Evolutionary conservation across 257 asterid genomes (phyloP).

Genomic region (Paulownia fortunei): DNA sequence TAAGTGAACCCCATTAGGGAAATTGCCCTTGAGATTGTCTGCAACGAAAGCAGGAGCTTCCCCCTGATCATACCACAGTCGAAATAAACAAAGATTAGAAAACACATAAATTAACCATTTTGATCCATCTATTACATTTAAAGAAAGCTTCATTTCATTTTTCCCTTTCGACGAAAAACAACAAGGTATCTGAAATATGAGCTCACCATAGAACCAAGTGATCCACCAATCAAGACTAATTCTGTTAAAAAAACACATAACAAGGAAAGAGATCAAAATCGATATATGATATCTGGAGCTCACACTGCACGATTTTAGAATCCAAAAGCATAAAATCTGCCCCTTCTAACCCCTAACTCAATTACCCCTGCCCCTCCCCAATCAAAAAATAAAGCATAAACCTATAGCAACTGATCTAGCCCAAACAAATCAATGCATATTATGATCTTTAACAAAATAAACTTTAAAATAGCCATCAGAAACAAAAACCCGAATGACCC

Average conservation of each 20-base stretch:
- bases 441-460: no score
- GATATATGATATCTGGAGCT: no score
- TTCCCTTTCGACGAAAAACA: background rate
- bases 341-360: background rate
- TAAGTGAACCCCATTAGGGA: conserved; percentile 45
- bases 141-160: background rate
- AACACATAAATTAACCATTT: conserved; percentile 29
- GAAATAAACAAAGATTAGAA: conserved; percentile 31
- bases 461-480: no score
- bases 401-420: no score
- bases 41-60: conserved; percentile 86
- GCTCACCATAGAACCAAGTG: conserved; percentile 70
- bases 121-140: background rate
- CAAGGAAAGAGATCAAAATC: conserved; percentile 28
- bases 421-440: no score
- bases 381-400: no score
- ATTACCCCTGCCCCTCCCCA: no score
- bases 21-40: conserved; percentile 52
- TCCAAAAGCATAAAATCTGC: background rate
- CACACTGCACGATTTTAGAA: conserved; percentile 16
- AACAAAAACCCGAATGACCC: conserved; percentile 15
- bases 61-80: conserved; percentile 57
- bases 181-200: conserved; percentile 24
- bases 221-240: conserved; percentile 42
- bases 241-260: conserved; percentile 46